These are phyloP conservation scores for Fraxinus floribunda DNA, from an alignment of 305 asterid species.

Conservation along the genomic window DNA sequence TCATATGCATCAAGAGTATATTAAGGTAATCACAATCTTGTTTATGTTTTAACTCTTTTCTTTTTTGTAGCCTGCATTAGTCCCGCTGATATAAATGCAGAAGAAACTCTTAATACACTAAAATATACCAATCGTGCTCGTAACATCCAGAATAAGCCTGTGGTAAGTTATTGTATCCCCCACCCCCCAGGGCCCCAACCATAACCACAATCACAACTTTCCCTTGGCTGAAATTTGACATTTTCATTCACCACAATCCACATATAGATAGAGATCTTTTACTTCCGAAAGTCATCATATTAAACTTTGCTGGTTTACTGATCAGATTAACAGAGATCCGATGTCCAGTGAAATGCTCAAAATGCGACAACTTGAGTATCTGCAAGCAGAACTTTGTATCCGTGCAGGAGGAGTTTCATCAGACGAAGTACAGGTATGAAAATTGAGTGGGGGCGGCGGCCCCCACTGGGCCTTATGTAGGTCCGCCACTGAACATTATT, in stretches of 20 bases:
- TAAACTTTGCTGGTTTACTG: conserved; percentile 15
- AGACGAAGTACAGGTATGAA: conserved; percentile 74
- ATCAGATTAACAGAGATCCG: conserved; percentile 91
- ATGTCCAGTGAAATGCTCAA: conserved; percentile 91
- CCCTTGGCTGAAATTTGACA: background rate
- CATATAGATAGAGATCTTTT: background rate
- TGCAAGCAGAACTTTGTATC: conserved; percentile 97
- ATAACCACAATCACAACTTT: background rate
- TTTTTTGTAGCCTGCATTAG: conserved; percentile 81
- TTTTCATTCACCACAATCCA: background rate
- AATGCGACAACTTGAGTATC: conserved; percentile 89
- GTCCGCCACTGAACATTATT: no score
- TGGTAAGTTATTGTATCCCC: conserved; percentile 49
- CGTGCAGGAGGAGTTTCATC: conserved; percentile 84
- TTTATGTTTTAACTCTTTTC: conserved; percentile 23
- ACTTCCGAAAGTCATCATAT: conserved; percentile 18
- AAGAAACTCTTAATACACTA: conserved; percentile 95
- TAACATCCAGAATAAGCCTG: conserved; percentile 93
- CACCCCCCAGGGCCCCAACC: background rate
- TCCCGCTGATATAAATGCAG: conserved; percentile 99
- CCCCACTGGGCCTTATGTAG: no score
- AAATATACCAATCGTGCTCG: conserved; percentile 99
- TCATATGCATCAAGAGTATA: background rate
- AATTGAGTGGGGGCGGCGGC: no score
- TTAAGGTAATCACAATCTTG: background rate